Conservation (phyloP, 2,329 filamentous ascomycete species). For the Berkeleyomyces rouxiae region DNA sequence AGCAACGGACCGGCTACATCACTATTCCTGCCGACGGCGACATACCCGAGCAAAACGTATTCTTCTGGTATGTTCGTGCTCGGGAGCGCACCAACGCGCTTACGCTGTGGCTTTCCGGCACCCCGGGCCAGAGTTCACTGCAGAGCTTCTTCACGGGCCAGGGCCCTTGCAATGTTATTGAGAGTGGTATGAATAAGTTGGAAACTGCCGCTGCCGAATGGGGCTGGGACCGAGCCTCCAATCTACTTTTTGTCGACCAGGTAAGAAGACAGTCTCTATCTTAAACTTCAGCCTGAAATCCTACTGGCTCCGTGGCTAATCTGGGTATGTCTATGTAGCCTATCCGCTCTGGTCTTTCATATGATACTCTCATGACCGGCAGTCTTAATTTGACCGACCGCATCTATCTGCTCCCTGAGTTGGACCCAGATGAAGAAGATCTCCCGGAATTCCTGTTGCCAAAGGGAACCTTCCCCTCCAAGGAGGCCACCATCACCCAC, state of each 20-base stretch:
- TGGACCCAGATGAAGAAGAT: conserved; percentile 22
- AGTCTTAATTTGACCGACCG: conserved; percentile 33
- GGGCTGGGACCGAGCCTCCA: conserved; percentile 45
- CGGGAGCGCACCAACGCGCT: conserved; percentile 19
- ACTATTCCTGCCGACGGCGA: conserved; percentile 31
- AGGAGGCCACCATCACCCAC: conserved; percentile 33
- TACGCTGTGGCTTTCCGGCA: conserved; percentile 49
- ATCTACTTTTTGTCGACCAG: conserved; percentile 41
- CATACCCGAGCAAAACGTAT: conserved; percentile 23
- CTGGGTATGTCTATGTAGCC: conserved; percentile 23
- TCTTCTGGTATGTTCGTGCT: conserved; percentile 35
- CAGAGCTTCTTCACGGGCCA: conserved; percentile 45
- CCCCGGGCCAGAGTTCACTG: conserved; percentile 48
- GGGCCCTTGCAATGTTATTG: conserved; percentile 36
- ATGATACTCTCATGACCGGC: conserved; percentile 45
- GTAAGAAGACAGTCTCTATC: conserved; percentile 20
- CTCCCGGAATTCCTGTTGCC: conserved; percentile 17
- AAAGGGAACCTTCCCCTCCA: conserved; percentile 5
- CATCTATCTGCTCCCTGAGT: conserved; percentile 21
- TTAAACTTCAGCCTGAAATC: neutral
- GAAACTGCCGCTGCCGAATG: conserved; percentile 42
- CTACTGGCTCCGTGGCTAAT: conserved; percentile 21
- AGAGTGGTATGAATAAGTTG: conserved; percentile 26
- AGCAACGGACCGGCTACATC: conserved; percentile 57
- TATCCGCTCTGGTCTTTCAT: conserved; percentile 53